These are phyloP conservation scores for Chrysosporium queenslandicum DNA, from an alignment of 2,329 filamentous ascomycete species.

Conservation along the genomic window DNA sequence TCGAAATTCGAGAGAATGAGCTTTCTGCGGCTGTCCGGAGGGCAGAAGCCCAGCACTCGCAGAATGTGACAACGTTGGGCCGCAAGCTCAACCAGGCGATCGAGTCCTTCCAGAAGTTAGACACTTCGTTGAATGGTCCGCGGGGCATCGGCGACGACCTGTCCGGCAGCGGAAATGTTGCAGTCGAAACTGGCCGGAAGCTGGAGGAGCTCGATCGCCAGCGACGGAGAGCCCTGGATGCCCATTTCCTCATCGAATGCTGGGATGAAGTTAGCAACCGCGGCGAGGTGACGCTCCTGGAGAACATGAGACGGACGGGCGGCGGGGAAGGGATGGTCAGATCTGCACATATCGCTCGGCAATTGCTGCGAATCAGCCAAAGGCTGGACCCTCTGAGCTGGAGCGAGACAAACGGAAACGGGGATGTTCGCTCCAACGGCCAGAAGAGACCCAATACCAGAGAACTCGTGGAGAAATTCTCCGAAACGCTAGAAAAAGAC, in stretches of 20 bases:
- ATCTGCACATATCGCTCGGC: conserved; percentile 85
- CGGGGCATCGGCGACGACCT: conserved; percentile 21
- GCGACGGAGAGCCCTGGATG: conserved; percentile 77
- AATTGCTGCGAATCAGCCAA: conserved; percentile 88
- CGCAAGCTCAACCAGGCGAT: conserved; percentile 87
- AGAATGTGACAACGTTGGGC: conserved; percentile 78
- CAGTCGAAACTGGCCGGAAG: conserved; percentile 87
- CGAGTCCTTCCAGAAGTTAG: conserved; percentile 79
- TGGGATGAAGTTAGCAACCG: conserved; percentile 92
- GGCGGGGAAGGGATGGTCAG: conserved; percentile 86
- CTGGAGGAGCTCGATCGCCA: conserved; percentile 92
- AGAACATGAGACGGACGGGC: conserved; percentile 76
- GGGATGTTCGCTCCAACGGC: conserved; percentile 40
- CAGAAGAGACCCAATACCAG: conserved; percentile 53
- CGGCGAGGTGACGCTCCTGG: conserved; percentile 74
- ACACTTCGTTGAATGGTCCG: conserved; percentile 60
- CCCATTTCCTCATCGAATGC: conserved; percentile 89
- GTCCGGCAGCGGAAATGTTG: conserved; percentile 64
- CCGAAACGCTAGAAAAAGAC: conserved; percentile 90
- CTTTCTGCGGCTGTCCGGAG: conserved; percentile 78
- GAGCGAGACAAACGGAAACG: conserved; percentile 44
- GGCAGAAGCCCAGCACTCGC: conserved; percentile 83
- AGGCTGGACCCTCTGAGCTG: conserved; percentile 71
- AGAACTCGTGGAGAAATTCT: conserved; percentile 92
- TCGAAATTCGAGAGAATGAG: conserved; percentile 85